Evolutionary conservation across 2,329 filamentous ascomycete genomes (phyloP).

Genomic region (Monosporascus sp.): DNA sequence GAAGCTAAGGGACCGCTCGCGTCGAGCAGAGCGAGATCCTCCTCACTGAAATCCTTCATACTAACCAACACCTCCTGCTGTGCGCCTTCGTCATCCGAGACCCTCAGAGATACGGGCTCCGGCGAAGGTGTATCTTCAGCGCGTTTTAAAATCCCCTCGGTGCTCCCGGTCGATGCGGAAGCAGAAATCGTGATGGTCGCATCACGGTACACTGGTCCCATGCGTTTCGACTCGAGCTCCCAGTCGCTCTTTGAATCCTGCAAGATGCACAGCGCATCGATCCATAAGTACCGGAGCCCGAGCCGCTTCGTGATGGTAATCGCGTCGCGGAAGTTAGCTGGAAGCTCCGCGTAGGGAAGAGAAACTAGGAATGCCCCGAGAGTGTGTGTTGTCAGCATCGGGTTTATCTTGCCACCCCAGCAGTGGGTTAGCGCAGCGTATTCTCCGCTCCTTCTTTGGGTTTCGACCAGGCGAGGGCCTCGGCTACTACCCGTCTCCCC

Average conservation of each 20-base stretch:
- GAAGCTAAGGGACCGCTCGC: not conserved
- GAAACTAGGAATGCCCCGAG: not conserved
- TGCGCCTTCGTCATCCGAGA: no score
- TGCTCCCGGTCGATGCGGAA: not conserved
- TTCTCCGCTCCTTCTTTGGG: not conserved
- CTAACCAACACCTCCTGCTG: no score
- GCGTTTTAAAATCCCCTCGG: not conserved
- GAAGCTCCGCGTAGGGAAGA: not conserved
- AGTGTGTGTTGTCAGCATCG: not conserved
- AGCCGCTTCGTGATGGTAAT: constrained; percentile 3
- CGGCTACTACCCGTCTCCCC: not conserved
- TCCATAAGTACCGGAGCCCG: constrained; percentile 5
- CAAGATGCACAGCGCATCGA: constrained; percentile 3
- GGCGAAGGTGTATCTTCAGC: no score
- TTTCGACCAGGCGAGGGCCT: not conserved
- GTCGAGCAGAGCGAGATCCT: not conserved
- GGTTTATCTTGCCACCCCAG: constrained; percentile 7
- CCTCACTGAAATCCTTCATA: not conserved
- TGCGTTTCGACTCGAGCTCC: constrained; percentile 1
- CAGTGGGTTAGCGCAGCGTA: constrained; percentile 14
- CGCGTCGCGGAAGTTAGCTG: constrained; percentile 6
- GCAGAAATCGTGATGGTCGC: constrained; percentile 2
- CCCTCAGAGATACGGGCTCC: no score
- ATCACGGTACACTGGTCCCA: constrained; percentile 1
- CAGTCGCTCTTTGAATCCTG: constrained; percentile 4